Evolutionary conservation across 176 grass and related monocot genomes (phyloP), one percentile per base, ranked within the genome.

Genomic region (Phragmites australis): DNA sequence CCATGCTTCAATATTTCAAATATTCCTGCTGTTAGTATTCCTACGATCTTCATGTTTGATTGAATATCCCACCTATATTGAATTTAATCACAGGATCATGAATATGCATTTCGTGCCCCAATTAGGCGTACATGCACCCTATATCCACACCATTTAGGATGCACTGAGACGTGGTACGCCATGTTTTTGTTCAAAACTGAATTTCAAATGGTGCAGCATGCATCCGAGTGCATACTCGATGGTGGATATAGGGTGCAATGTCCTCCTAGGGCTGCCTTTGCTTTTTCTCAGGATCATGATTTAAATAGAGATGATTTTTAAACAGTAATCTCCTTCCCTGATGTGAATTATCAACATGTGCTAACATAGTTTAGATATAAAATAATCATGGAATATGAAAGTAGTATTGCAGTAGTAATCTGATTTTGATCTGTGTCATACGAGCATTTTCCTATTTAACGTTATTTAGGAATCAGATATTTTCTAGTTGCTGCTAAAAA

Each of bases 271-370:
- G 44, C 29, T 32, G 26, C 68, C 65, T 19, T 21, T 14, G 4
- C 27, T 29, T 49, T 47, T 1, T 32, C 30, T 7, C 30, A 45
- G 42, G 48, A 29, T 53, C 48, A 63, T 55, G 25, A 30, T 73
- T 63, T 34, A 77, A 63, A 76, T 37, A 42, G 55, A 70, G 27
- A 40, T 26, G 55, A 62, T 37, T 51, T 70, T 52, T 64, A 64
- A 81, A 69, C 57, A 69, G 18, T 76, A 26, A 52, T 26, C 3
- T 57, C 6, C 27, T 56, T 53, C 51, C 14, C 10, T 48, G 27
- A 71, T 63, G 16, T 59, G 54, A 74, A 74, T 19, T 87, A 66
- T 41, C 51, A 42, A 51, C 29, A 82, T 43, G 62, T 68, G 22
- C 27, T 29, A 68, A 73, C 5, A 66, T 56, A 45, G 15, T 59